Evolutionary conservation across 768 basidiomycete species (phyloP), one percentile per base, ranked within the genome.

Genomic region (Leccinum rimulosum): DNA sequence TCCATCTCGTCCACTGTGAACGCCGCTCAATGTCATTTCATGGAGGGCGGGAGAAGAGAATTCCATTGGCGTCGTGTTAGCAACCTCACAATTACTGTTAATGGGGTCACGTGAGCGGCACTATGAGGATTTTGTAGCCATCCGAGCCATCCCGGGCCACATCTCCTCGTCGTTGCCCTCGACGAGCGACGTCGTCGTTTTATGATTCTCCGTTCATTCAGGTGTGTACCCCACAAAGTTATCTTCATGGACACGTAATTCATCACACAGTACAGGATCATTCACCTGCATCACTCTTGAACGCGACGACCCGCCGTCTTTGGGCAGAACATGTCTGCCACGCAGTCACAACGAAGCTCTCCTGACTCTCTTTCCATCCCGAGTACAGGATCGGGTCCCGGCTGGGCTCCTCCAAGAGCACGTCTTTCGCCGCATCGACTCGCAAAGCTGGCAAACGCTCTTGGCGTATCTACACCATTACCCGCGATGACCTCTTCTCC

Each of bases 391-490:
- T 54, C 57, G 15, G 56, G 53, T 1, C 52, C 56, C 3, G 59
- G 30, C 70, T 88, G 89, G 88, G 77, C 76, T 4, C 84, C 83
- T 6, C 89, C 89, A 58, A 87, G 83, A 66, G 72, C 87, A 25
- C 92, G 91, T 4, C 76, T 93, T 8, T 73, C 90, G 3, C 91
- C 92, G 5, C 82, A 89, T 64, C 80, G 89, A 12, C 84, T 93
- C 10, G 92, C 89, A 36, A 90, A 88, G 64, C 78, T 94, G 25
- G 92, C 91, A 15, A 93, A 93, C 68, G 91, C 92, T 3, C 84
- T 94, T 48, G 92, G 92, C 50, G 85, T 94, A 38, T 79, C 88
- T 3, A 86, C 85, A 0, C 91, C 91, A 0, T 70, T 89, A 54
- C 91, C 91, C 6, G 78, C 80, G 30, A 74, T 78, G 53, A 74